Evolutionary conservation across 1,284 basidiomycete genomes (phyloP), one percentile per base, ranked within the genome.

Genomic region (Rhodotorula mucilaginosa): DNA sequence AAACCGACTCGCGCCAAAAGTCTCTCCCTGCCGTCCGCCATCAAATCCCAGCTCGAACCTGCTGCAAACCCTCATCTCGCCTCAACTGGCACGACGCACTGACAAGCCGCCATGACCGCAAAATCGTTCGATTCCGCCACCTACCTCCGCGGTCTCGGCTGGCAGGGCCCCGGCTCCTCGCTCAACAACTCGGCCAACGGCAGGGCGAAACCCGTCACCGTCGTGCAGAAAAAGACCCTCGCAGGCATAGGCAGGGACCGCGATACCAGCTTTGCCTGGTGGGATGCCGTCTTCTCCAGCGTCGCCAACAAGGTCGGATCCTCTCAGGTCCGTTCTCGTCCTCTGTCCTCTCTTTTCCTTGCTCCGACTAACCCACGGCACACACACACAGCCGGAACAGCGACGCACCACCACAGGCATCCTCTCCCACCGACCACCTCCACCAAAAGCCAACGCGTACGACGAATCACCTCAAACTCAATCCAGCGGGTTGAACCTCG

Each of bases 251-350:
- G 93, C 67, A 93, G 92, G 80, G 92, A 96, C 81, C 85, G 93
- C 73, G 93, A 95, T 79, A 92, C 93, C 76, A 91, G 91, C 0
- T 93, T 94, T 79, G 91, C 92, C 61, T 97, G 96, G 86, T 97
- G 93, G 93, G 93, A 97, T 81, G 91, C 94, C n/a, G 64, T 75
- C 18, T 77, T 77, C 44, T 54, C 54, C 4, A 65, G 54, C 29
- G 70, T 76, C 5, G 75, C 75, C 5, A 67, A 51, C 13, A 76
- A 76, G 61, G 72, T 72, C 49, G 68, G 68, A 19, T 48, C 49
- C 0, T 49, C 48, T 29, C 64, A 71, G 58, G 92, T 94, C 78
- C 81, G 89, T 86, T 52, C 31, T 21, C 34, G 63, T 94, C 23
- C 5, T 5, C 34, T 44, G 34, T 8, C 39, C 39, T 44, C 26